Evolutionary conservation across 805 yeast species (phyloP), one percentile per base, ranked within the genome.

Genomic region (Saccharomyces eubayanus): DNA sequence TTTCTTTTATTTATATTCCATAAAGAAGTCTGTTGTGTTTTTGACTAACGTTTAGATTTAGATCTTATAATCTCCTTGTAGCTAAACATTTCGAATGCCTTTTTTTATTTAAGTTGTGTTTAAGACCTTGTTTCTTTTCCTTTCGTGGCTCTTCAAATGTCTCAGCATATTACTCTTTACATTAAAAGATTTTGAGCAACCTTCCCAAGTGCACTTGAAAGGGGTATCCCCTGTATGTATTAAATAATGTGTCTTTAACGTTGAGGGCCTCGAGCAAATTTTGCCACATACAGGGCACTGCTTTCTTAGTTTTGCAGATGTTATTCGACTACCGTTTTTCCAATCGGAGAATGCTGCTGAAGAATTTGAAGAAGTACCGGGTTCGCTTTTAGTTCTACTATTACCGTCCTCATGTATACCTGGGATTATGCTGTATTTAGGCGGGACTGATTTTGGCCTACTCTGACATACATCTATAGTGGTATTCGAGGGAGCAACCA

Each of bases 221-320:
- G 90, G 90, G 59, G 84, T 84, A 62, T 83, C 89, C n/a, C 90
- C 90, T 0, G 89, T 84, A 66, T 89, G 96, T 6, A 87, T 85
- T 59, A 88, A 80, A 59, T 78, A 74, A 68, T 89, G 96, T 3
- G 91, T 89, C 57, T 83, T 85, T 53, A 89, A 73, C 1, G 94
- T 88, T 10, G 90, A 84, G 8, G 96, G 91, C 63, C 96, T 79
- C 60, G 87, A 84, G 72, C 89, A 89, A 52, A 80, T 82, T 66
- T 89, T 88, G 48, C 80, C 77, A 67, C 96, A 89, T 16, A 83
- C 77, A 14, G 66, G 70, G 55, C 77, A 74, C 51, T 79, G 69
- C 60, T 79, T 80, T 21, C 66, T 55, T 31, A 57, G 46, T 46
- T 21, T 40, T 21, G 50, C 21, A 27, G 28, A 21, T 27, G 28